phyloP scores from a whole-genome alignment of 495 filamentous ascomycete species.

The Collariella sp. region DNA sequence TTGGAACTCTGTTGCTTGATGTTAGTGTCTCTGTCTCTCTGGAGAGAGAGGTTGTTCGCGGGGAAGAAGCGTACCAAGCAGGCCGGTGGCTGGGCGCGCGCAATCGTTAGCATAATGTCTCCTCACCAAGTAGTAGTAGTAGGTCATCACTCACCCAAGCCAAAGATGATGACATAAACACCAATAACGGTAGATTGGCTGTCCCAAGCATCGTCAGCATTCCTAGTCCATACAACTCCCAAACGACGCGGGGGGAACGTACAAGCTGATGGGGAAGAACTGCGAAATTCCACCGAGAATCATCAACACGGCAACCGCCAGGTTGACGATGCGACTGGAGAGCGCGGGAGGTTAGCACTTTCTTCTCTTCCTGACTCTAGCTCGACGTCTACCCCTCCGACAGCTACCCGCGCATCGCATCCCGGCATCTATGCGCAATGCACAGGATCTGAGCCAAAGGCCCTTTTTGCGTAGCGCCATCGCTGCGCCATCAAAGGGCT shows the following conservation, averaged over 20 bases:
- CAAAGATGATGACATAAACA: slow-evolving; percentile 81
- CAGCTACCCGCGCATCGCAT: background rate
- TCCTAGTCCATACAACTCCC: background rate
- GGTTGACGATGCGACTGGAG: slow-evolving; percentile 82
- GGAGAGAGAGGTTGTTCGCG: slow-evolving; percentile 21
- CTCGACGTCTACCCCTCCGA: too few relatives aligned
- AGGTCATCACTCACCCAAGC: slow-evolving; percentile 56
- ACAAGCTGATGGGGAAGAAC: slow-evolving; percentile 61
- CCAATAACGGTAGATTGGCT: slow-evolving; percentile 68
- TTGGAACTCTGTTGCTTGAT: slow-evolving; percentile 59
- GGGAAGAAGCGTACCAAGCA: slow-evolving; percentile 37
- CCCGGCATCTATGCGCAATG: background rate
- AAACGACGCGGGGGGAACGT: slow-evolving; percentile 23
- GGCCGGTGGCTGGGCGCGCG: slow-evolving; percentile 42
- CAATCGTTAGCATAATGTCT: background rate
- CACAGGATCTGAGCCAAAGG: too few relatives aligned
- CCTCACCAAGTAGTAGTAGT: background rate
- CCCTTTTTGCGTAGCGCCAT: too few relatives aligned
- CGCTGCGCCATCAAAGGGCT: too few relatives aligned
- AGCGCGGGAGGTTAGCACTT: slow-evolving; percentile 12
- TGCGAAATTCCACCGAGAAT: slow-evolving; percentile 81
- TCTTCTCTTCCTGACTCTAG: background rate
- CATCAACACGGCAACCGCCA: slow-evolving; percentile 81
- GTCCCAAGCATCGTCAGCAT: slow-evolving; percentile 4
- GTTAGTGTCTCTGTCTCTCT: slow-evolving; percentile 7